Percentiles rank a stretch among this genome's conserved stretches.
Evolutionary conservation across 768 basidiomycete species (phyloP).

Genomic region (Mycena olivaceomarginata): DNA sequence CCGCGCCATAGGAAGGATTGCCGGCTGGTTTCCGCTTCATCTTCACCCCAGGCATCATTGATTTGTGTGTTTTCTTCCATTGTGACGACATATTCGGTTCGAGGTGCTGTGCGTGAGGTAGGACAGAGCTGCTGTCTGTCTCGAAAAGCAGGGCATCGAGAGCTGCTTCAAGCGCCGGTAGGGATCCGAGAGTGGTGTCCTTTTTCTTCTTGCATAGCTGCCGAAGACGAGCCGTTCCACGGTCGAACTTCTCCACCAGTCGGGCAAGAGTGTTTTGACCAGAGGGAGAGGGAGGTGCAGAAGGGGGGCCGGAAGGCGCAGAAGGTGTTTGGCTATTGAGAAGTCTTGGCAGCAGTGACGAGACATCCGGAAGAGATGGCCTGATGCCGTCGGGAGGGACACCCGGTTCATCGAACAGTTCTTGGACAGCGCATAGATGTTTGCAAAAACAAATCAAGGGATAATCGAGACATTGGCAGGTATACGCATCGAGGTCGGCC

Average conservation of each 20-base stretch:
- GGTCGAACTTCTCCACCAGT: slow-evolving; percentile 17
- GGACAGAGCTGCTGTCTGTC: slow-evolving; percentile 13
- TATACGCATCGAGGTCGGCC: slow-evolving; percentile 41
- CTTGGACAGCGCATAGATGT: slow-evolving; percentile 44
- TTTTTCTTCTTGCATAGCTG: not conserved
- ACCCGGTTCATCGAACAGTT: slow-evolving; percentile 18
- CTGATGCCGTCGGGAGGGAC: not conserved
- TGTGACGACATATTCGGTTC: not conserved
- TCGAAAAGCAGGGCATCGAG: slow-evolving; percentile 9
- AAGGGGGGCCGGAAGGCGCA: not conserved
- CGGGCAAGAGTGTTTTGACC: not conserved
- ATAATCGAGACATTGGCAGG: slow-evolving; percentile 36
- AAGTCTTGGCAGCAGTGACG: not conserved
- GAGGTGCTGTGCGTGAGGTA: slow-evolving; percentile 7
- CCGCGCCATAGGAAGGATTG: not conserved
- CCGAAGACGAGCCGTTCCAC: not conserved
- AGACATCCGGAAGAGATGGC: not conserved
- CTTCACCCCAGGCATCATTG: not conserved
- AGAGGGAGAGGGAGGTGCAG: not conserved
- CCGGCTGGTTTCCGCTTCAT: not conserved
- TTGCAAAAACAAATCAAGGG: slow-evolving; percentile 47
- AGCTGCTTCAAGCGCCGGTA: not conserved
- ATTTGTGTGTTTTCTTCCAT: not conserved
- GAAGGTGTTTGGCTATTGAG: not conserved
- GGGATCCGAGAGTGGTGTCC: too few species aligned